These are phyloP conservation scores for Phialemonium atrogriseum DNA, from an alignment of 2,329 filamentous ascomycete genomes.

Conservation along the genomic window DNA sequence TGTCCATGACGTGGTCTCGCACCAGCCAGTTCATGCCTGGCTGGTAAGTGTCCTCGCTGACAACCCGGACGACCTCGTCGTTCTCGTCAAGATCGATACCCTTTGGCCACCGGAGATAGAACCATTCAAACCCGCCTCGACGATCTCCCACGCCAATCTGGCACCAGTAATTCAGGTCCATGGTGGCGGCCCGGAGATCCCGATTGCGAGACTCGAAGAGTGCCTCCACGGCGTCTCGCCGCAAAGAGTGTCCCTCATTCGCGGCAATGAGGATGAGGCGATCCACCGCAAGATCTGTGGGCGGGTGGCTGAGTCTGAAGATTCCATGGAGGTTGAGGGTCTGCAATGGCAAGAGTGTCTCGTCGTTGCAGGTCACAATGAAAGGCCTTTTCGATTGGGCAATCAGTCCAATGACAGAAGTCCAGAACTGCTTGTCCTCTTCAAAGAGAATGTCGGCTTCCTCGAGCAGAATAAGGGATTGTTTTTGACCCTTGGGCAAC, in stretches of 20 bases:
- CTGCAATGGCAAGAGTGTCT: constrained; percentile 67
- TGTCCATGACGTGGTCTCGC: constrained; percentile 44
- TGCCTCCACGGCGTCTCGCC: constrained; percentile 54
- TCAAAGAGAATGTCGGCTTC: constrained; percentile 92
- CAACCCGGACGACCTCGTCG: constrained; percentile 63
- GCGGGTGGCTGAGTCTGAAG: constrained; percentile 62
- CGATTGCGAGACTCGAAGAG: constrained; percentile 61
- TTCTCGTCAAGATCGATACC: constrained; percentile 60
- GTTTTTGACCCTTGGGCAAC: constrained; percentile 59
- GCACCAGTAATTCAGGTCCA: constrained; percentile 91
- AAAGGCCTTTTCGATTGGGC: constrained; percentile 83
- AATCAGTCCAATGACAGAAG: constrained; percentile 69
- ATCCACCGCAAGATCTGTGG: constrained; percentile 63
- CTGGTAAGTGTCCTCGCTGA: constrained; percentile 73
- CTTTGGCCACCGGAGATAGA: constrained; percentile 67
- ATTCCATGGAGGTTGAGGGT: constrained; percentile 77
- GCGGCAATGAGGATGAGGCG: constrained; percentile 76
- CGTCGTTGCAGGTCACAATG: constrained; percentile 91
- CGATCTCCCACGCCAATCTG: constrained; percentile 88
- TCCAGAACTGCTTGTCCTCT: constrained; percentile 94
- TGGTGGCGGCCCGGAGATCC: constrained; percentile 75
- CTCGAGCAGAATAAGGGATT: constrained; percentile 88
- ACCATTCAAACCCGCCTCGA: constrained; percentile 87
- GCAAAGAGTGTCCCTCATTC: constrained; percentile 77
- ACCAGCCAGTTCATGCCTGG: constrained; percentile 70